Evolutionary conservation across 495 filamentous ascomycete genomes (phyloP), one percentile per base, ranked within the genome.

Genomic region (Aspergillus sclerotiicarbonarius): DNA sequence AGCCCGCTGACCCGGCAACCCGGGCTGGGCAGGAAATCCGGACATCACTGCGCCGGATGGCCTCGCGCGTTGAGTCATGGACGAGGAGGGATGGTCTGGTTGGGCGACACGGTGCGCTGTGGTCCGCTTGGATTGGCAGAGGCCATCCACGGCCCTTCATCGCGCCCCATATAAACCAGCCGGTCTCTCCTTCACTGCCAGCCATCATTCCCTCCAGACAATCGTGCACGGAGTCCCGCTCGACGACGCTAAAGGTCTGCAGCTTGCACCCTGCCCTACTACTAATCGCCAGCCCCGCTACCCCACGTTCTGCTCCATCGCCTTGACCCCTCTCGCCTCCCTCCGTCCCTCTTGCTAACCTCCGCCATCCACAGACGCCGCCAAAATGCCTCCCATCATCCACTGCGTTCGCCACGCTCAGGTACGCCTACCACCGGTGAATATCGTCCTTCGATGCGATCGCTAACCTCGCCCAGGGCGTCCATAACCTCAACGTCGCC

Each of bases 401-500:
- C 78, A 82, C 61, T 78, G 73, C 59, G 76, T 82, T 52, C 80
- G 80, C 51, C 80, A 82, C 65, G 80, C 79, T 50, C 80, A 82
- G 68, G 79, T 80, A 70, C 45, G 67, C 62, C 21, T 12, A 16
- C n/a, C n/a, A 7, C 44, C 30, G n/a, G 5, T 39, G 25, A 5
- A 25, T 25, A 3, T 25, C 25, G 2, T 25, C 25, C 2, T 25
- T 25, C 25, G 25, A 25, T 25, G 25, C 25, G 25, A 25, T 25
- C 25, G 25, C 25, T 46, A 25, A 31, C 9, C 35, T n/a, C 15
- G 15, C 20, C 19, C 80, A 95, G 79, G 92, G 90, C 71, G 77
- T 83, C 65, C 92, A 97, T 79, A 96, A 98, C 76, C 82, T 96
- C 66, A 76, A 62, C 56, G 63, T 66, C n/a, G 83, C 76, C 43